Percentiles rank a stretch among this genome's conserved stretches.
These are phyloP conservation scores for Solanum sitiens DNA, from an alignment of 257 asterid species.

Conservation along the genomic window DNA sequence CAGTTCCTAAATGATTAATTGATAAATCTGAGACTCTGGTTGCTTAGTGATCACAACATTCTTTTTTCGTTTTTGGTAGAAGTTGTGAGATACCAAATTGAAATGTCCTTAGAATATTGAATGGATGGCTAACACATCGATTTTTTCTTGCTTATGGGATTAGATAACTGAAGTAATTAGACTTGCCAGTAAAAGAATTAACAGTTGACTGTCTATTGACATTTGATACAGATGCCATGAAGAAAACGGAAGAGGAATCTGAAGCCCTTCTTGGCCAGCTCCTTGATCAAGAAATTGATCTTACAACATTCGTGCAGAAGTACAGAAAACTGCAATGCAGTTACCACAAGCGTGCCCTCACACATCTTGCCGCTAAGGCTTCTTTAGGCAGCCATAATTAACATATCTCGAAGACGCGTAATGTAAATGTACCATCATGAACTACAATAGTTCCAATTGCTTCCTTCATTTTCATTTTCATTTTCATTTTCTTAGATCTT, in stretches of 20 bases:
- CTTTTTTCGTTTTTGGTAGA: not conserved
- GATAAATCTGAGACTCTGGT: not conserved
- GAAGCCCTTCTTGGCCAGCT: constrained; percentile 76
- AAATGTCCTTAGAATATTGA: not conserved
- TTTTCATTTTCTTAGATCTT: not conserved
- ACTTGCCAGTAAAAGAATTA: not conserved
- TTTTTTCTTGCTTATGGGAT: not conserved
- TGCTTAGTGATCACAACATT: not conserved
- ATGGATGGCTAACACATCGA: not conserved
- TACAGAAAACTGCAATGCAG: constrained; percentile 69
- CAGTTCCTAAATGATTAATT: not conserved
- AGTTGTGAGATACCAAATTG: not conserved
- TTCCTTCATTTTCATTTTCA: not conserved
- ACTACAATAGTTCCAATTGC: not conserved
- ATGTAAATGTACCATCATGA: not conserved
- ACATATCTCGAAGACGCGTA: not conserved
- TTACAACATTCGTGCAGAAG: constrained; percentile 61
- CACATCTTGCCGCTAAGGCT: constrained; percentile 85
- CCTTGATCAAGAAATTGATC: constrained; percentile 66
- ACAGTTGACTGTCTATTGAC: not conserved
- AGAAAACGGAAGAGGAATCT: constrained; percentile 64
- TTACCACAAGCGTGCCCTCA: constrained; percentile 69
- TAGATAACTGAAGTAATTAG: not conserved
- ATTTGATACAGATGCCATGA: constrained; percentile 56
- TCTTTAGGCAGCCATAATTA: constrained; percentile 7